These are phyloP conservation scores for Paragyromitra xinjiangensis DNA, from an alignment of 495 filamentous ascomycete genomes.

Conservation along the genomic window DNA sequence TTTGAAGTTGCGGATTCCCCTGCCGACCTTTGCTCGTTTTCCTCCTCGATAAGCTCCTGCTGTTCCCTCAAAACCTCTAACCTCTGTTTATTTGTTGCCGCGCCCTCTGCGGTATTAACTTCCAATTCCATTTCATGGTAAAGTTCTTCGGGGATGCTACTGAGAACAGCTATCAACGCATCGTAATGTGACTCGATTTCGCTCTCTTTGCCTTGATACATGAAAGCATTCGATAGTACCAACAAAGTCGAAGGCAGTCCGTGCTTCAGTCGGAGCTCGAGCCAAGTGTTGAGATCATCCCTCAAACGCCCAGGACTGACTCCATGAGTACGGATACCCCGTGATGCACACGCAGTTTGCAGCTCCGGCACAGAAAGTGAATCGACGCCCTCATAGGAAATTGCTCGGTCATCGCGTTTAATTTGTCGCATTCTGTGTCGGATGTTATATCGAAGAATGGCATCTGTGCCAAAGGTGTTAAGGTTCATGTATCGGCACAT, in stretches of 20 bases:
- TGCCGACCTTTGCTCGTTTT: slow-evolving; percentile 82
- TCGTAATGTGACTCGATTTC: slow-evolving; percentile 92
- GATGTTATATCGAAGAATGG: slow-evolving; percentile 96
- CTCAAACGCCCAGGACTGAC: slow-evolving; percentile 85
- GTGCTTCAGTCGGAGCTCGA: slow-evolving; percentile 91
- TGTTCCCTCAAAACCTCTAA: slow-evolving; percentile 99
- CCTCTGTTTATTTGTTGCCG: slow-evolving; percentile 97
- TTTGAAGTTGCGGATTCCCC: slow-evolving; percentile 69
- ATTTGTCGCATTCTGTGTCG: slow-evolving; percentile 98
- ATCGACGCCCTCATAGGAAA: slow-evolving; percentile 92
- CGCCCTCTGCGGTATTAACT: slow-evolving; percentile 95
- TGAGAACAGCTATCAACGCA: slow-evolving; percentile 87
- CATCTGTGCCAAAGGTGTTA: slow-evolving; percentile 94
- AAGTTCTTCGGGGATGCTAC: slow-evolving; percentile 94
- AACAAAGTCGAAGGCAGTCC: slow-evolving; percentile 93
- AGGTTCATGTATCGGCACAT: slow-evolving; percentile 99
- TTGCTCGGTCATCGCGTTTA: slow-evolving; percentile 95
- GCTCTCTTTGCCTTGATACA: slow-evolving; percentile 88
- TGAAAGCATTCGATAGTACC: slow-evolving; percentile 95
- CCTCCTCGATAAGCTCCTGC: slow-evolving; percentile 96
- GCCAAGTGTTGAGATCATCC: slow-evolving; percentile 92
- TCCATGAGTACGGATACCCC: slow-evolving; percentile 90
- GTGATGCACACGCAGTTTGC: slow-evolving; percentile 86
- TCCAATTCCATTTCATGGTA: slow-evolving; percentile 99
- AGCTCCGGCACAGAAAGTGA: slow-evolving; percentile 91